A percentile compares a stretch with the other conserved stretches of the same genome.
Conservation (phyloP, 441 rosid species). For the Corymbia calophylla region DNA sequence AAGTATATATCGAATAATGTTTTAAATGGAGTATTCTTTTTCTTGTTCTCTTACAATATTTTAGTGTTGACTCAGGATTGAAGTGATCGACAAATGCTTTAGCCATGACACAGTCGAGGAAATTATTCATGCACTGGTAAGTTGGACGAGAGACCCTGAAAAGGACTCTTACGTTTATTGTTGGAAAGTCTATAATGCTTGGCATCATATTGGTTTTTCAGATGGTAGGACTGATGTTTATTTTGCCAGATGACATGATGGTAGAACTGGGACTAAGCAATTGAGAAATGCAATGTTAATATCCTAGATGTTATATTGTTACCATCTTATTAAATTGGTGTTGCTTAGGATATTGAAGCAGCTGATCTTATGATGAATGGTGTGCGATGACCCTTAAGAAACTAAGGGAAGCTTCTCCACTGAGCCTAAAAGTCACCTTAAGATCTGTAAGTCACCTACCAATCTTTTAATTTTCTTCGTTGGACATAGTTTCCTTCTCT, state of each 20-base stretch:
- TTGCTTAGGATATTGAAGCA: too few species aligned
- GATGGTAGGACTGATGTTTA: neutral
- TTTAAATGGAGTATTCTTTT: neutral
- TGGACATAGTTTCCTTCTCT: neutral
- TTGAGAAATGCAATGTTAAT: neutral
- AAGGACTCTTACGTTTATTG: too few species aligned
- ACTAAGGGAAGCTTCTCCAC: slow-evolving; percentile 74
- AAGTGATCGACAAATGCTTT: slow-evolving; percentile 71
- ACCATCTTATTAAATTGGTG: too few species aligned
- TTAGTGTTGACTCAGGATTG: slow-evolving; percentile 43
- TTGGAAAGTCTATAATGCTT: neutral
- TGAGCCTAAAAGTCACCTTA: slow-evolving; percentile 80
- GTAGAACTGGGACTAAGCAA: neutral
- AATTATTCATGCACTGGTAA: neutral
- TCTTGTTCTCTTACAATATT: neutral
- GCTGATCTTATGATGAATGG: slow-evolving; percentile 48
- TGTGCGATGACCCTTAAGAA: slow-evolving; percentile 42
- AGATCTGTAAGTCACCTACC: slow-evolving; percentile 46
- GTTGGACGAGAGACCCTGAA: too few species aligned
- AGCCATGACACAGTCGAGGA: slow-evolving; percentile 52
- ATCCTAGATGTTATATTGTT: too few species aligned
- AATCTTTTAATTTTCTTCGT: neutral
- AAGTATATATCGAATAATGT: neutral
- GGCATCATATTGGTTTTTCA: too few species aligned
- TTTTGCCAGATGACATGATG: neutral